phyloP scores from a whole-genome alignment of 768 basidiomycete species.

The Trametes elegans region DNA sequence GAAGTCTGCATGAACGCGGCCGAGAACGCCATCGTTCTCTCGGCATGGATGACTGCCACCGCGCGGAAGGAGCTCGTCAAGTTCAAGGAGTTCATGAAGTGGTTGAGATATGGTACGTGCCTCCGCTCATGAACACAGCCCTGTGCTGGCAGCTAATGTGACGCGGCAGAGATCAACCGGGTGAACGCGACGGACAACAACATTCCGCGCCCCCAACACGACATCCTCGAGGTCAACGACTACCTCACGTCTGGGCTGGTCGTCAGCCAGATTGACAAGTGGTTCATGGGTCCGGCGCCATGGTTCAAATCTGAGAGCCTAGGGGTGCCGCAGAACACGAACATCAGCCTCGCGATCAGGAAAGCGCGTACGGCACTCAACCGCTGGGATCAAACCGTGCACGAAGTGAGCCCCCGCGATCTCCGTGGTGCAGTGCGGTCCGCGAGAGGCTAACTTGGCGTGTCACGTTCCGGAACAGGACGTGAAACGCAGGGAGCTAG shows the following conservation, averaged over 20 bases:
- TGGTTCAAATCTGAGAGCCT: constrained; percentile 48
- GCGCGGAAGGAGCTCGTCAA: constrained; percentile 66
- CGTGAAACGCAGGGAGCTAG: constrained; percentile 47
- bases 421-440: not conserved
- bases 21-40: constrained; percentile 57
- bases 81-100: constrained; percentile 78
- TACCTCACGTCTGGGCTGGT: constrained; percentile 73
- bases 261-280: constrained; percentile 69
- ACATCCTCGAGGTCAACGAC: constrained; percentile 77
- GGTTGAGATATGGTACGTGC: constrained; percentile 69
- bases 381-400: constrained; percentile 30
- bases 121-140: not conserved
- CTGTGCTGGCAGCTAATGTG: not conserved
- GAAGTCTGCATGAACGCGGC: constrained; percentile 50
- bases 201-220: constrained; percentile 50
- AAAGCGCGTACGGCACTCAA: constrained; percentile 16
- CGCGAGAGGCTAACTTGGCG: not conserved
- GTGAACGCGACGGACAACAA: constrained; percentile 53
- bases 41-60: constrained; percentile 65
- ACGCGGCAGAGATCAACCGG: constrained; percentile 43
- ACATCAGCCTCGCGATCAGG: constrained; percentile 10
- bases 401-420: constrained; percentile 19
- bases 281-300: constrained; percentile 70
- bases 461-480: constrained; percentile 34
- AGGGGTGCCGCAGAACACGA: constrained; percentile 38